Base-by-base conservation (phyloP, 345 rosid genomes). In the Hibiscus syriacus region DNA sequence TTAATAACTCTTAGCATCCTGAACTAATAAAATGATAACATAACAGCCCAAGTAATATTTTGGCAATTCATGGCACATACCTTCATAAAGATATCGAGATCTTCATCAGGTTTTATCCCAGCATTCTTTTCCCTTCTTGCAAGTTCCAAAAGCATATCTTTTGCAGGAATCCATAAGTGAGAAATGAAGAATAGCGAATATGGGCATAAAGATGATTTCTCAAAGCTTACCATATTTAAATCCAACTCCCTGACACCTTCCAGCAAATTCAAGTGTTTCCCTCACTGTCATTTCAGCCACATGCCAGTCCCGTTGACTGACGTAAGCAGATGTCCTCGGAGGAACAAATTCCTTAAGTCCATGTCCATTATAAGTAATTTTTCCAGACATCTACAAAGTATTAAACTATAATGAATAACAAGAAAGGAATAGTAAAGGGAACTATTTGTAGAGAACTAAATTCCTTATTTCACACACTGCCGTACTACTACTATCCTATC, bases 11-110 rank as follows among this genome's bases (percentile, higher is more conserved):
- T 43, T 22, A 17, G 22, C 20, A 19, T 20, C 19, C 11, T 65
- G 23, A 65, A 36, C 3, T 29, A 65, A 65, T 2, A 48, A 6
- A 20, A 32, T 3, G 43, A 46, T 29, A 29, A 13, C 26, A 64
- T 45, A 64, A 11, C 55, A 65, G 52, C 41, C 68, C 43, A 65
- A 10, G 56, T 29, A 29, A 65, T 3, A 38, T n/a, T n/a, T 66
- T 53, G 65, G 66, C 30, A 38, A 61, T 2, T 17, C 66, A 20
- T 61, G 29, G 14, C 32, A 17, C 67, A 9, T 74, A 90, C 98
- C 98, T 93, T 93, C 95, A 93, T 89, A 77, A 93, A 93, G 74
- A 93, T 89, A 75, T 93, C 98, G 70, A 93, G 98, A n/a, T n/a
- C n/a, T n/a, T n/a, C n/a, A n/a, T n/a, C n/a, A n/a, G n/a, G n/a